phyloP scores from a whole-genome alignment of 2,329 filamentous ascomycete species.

The Fusarium pseudoanthophilum region DNA sequence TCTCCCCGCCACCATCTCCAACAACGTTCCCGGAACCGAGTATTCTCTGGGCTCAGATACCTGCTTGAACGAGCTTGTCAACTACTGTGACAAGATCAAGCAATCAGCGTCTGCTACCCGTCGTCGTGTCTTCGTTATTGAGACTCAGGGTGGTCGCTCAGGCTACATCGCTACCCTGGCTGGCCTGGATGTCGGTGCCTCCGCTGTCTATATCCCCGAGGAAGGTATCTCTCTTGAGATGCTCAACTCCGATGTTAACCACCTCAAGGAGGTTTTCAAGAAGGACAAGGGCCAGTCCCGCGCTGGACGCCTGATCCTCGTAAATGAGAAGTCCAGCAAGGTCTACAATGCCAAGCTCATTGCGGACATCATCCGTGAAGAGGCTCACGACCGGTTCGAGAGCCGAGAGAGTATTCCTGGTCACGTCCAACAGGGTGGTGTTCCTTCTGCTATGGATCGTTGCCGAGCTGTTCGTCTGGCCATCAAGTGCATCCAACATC shows the following conservation, averaged over 20 bases:
- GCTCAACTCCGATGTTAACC: slow-evolving; percentile 89
- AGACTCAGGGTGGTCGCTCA: slow-evolving; percentile 94
- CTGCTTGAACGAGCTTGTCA: slow-evolving; percentile 92
- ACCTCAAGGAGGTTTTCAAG: slow-evolving; percentile 85
- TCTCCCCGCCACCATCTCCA: slow-evolving; percentile 96
- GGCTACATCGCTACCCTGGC: slow-evolving; percentile 94
- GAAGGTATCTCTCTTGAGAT: slow-evolving; percentile 95
- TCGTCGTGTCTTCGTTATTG: slow-evolving; percentile 94
- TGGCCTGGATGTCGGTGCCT: slow-evolving; percentile 89
- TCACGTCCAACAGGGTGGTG: slow-evolving; percentile 93
- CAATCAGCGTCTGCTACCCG: slow-evolving; percentile 95
- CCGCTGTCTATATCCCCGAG: slow-evolving; percentile 95
- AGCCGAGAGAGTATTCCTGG: slow-evolving; percentile 90
- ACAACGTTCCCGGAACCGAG: slow-evolving; percentile 97
- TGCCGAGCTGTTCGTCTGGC: slow-evolving; percentile 91
- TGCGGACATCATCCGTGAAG: slow-evolving; percentile 93
- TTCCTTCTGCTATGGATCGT: slow-evolving; percentile 94
- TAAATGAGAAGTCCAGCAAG: slow-evolving; percentile 92
- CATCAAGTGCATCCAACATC: slow-evolving; percentile 92
- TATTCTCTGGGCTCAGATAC: slow-evolving; percentile 98
- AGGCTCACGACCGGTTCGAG: slow-evolving; percentile 92
- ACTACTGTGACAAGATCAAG: slow-evolving; percentile 97
- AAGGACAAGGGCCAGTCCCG: slow-evolving; percentile 88
- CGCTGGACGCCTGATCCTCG: slow-evolving; percentile 92
- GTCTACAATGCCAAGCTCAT: slow-evolving; percentile 95